These are phyloP conservation scores for Cytospora leucostoma DNA, from an alignment of 2,329 filamentous ascomycete genomes.

Conservation along the genomic window DNA sequence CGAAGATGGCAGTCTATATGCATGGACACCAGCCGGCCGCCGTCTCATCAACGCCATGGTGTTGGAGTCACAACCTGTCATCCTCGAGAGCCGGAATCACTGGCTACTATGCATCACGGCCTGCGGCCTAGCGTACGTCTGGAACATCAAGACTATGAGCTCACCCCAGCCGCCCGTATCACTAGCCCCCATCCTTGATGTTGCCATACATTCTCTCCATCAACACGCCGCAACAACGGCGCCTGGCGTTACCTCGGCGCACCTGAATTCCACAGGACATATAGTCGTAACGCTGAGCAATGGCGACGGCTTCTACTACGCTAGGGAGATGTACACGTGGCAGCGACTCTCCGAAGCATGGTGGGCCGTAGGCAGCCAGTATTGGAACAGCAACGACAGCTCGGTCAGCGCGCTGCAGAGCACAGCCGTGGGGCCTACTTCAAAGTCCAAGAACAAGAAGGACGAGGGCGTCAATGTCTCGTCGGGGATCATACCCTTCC, in stretches of 20 bases:
- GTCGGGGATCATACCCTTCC: slow-evolving; percentile 86
- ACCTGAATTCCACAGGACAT: slow-evolving; percentile 83
- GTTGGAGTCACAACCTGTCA: slow-evolving; percentile 89
- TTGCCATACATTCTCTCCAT: slow-evolving; percentile 77
- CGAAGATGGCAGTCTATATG: slow-evolving; percentile 86
- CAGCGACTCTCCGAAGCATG: slow-evolving; percentile 94
- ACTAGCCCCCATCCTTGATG: slow-evolving; percentile 83
- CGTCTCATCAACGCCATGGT: slow-evolving; percentile 82
- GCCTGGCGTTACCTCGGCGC: slow-evolving; percentile 86
- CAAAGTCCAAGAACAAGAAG: slow-evolving; percentile 48
- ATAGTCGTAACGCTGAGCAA: slow-evolving; percentile 91
- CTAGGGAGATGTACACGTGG: slow-evolving; percentile 83
- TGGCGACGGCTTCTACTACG: slow-evolving; percentile 92
- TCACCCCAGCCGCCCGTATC: slow-evolving; percentile 89
- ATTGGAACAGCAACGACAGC: slow-evolving; percentile 97
- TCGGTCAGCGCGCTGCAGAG: slow-evolving; percentile 80
- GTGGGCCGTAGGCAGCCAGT: slow-evolving; percentile 98
- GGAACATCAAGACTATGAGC: slow-evolving; percentile 82
- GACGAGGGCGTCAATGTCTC: slow-evolving; percentile 64
- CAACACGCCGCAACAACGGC: slow-evolving; percentile 73
- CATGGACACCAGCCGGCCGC: slow-evolving; percentile 90
- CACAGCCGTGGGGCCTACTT: slow-evolving; percentile 62
- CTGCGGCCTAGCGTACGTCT: slow-evolving; percentile 86
- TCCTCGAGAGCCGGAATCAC: slow-evolving; percentile 84
- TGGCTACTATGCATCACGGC: slow-evolving; percentile 91